A percentile compares a stretch with the other conserved stretches of the same genome.
phyloP scores from a whole-genome alignment of 2,329 filamentous ascomycete genomes.

The Thermomyces lanuginosus region DNA sequence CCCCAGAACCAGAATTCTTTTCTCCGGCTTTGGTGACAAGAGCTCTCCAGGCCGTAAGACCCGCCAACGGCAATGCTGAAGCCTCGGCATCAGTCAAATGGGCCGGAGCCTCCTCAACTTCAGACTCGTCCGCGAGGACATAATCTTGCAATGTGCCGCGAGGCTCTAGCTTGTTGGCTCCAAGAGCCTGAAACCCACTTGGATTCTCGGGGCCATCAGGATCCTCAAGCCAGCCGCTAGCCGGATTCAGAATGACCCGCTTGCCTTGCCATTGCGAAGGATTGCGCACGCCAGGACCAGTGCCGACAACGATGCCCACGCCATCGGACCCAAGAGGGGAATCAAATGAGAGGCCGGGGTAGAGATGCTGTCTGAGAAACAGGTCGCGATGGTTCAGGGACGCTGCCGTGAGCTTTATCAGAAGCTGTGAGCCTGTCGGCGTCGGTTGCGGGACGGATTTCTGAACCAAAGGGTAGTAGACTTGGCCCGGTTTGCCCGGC shows the following conservation, averaged over 20 bases:
- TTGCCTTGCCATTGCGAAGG: slow-evolving; percentile 43
- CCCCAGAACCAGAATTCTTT: slow-evolving; percentile 35
- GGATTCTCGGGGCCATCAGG: slow-evolving; percentile 56
- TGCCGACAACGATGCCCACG: slow-evolving; percentile 52
- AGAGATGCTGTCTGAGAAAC: slow-evolving; percentile 83
- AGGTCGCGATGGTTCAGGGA: slow-evolving; percentile 91
- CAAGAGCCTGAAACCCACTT: slow-evolving; percentile 24
- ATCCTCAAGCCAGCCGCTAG: slow-evolving; percentile 56
- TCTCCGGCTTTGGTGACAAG: slow-evolving; percentile 61
- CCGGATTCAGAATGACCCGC: slow-evolving; percentile 63
- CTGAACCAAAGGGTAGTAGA: slow-evolving; percentile 46
- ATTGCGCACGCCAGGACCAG: slow-evolving; percentile 38
- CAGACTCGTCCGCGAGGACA: slow-evolving; percentile 48
- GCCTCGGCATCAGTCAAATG: slow-evolving; percentile 60
- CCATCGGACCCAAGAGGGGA: slow-evolving; percentile 71
- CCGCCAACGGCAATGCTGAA: slow-evolving; percentile 70
- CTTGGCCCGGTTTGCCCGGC: slow-evolving; percentile 58
- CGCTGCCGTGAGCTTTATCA: slow-evolving; percentile 60
- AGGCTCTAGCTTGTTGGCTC: slow-evolving; percentile 45
- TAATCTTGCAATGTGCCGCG: slow-evolving; percentile 62
- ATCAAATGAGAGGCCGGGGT: slow-evolving; percentile 68
- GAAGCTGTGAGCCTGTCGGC: slow-evolving; percentile 50
- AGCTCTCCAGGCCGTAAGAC: slow-evolving; percentile 76
- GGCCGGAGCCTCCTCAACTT: slow-evolving; percentile 59
- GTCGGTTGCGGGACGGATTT: slow-evolving; percentile 46